A percentile compares a stretch with the other conserved stretches of the same genome.
phyloP scores from a whole-genome alignment of 352 stramenopile genomes.

The Pythium graminicola region DNA sequence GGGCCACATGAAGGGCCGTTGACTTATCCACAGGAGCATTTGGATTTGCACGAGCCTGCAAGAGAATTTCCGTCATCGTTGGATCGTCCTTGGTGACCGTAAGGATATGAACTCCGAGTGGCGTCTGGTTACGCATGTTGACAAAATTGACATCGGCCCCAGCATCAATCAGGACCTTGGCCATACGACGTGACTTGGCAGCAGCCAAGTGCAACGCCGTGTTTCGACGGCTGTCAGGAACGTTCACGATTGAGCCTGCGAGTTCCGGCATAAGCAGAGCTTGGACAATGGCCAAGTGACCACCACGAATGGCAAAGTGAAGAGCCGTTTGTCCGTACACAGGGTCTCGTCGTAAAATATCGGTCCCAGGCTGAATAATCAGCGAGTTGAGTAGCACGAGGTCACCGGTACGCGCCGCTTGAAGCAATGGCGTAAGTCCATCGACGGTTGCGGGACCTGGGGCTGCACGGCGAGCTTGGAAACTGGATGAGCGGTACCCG shows the following conservation, averaged over 20 bases:
- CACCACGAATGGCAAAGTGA: constrained; percentile 80
- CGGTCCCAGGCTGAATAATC: constrained; percentile 52
- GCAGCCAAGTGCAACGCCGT: constrained; percentile 70
- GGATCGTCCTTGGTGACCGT: constrained; percentile 71
- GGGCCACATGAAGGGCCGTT: constrained; percentile 65
- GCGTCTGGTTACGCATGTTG: constrained; percentile 69
- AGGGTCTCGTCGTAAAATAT: constrained; percentile 57
- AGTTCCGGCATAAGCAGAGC: constrained; percentile 64
- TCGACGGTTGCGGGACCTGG: constrained; percentile 25
- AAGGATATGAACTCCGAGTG: constrained; percentile 71
- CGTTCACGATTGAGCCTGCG: constrained; percentile 55
- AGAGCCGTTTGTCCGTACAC: constrained; percentile 73
- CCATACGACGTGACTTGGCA: constrained; percentile 75
- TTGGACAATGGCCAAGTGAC: constrained; percentile 65
- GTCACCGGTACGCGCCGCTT: constrained; percentile 59
- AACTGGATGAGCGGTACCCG: constrained; percentile 32
- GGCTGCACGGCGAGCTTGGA: constrained; percentile 28
- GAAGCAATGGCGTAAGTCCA: constrained; percentile 64
- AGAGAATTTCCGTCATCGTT: constrained; percentile 70
- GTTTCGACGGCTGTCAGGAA: constrained; percentile 67
- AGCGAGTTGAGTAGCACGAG: constrained; percentile 44
- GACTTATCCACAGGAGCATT: constrained; percentile 60
- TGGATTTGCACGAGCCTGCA: constrained; percentile 66
- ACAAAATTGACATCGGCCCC: constrained; percentile 43
- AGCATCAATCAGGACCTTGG: constrained; percentile 79